phyloP scores from a whole-genome alignment of 768 basidiomycete species.

The Trametes villosa region DNA sequence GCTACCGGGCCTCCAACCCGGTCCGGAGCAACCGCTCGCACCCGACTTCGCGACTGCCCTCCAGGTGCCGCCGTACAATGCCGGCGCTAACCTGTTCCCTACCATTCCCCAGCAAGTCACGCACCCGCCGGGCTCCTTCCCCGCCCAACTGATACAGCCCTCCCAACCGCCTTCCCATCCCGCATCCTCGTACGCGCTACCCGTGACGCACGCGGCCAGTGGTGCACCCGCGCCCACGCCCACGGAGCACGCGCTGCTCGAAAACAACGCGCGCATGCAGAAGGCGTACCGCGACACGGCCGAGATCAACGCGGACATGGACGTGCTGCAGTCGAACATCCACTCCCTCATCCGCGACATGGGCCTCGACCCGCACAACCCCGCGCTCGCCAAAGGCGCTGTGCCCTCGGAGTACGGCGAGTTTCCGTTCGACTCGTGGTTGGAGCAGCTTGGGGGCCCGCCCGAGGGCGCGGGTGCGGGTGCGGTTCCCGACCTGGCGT shows the following conservation, averaged over 20 bases:
- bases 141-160: no score
- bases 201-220: background rate
- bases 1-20: slow-evolving; percentile 11
- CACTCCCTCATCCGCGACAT: slow-evolving; percentile 73
- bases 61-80: background rate
- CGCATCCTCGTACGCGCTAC: no score
- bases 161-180: no score
- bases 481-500: background rate
- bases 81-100: background rate
- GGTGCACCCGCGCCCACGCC: background rate
- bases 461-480: background rate
- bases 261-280: slow-evolving; percentile 49
- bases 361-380: slow-evolving; percentile 57
- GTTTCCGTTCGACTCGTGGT: slow-evolving; percentile 17
- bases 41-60: slow-evolving; percentile 4
- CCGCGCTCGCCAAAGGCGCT: background rate
- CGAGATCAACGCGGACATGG: slow-evolving; percentile 75
- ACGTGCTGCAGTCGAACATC: slow-evolving; percentile 67
- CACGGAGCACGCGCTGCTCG: slow-evolving; percentile 30
- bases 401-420: background rate
- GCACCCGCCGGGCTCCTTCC: no score
- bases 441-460: slow-evolving; percentile 9
- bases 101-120: no score
- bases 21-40: background rate
- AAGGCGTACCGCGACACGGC: slow-evolving; percentile 61